These are phyloP conservation scores for Suhomyces kilbournensis DNA, from an alignment of 805 yeast genomes.

Conservation along the genomic window DNA sequence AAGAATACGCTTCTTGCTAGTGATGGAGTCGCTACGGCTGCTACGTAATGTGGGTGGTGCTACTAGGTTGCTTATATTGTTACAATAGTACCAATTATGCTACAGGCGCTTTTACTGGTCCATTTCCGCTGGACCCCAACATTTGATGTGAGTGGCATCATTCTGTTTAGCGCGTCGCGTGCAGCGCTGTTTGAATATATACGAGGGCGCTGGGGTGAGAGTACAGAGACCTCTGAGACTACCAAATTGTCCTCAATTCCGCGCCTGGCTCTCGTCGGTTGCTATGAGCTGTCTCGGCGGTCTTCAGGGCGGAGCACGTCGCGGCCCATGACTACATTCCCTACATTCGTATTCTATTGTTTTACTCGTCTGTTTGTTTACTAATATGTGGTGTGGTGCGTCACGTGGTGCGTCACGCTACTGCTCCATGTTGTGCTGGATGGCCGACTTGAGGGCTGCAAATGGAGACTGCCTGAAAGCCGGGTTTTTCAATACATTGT, in stretches of 20 bases:
- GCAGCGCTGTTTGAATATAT: background rate
- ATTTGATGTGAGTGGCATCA: background rate
- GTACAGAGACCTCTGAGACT: background rate
- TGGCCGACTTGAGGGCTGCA: constrained; percentile 59
- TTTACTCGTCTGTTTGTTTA: background rate
- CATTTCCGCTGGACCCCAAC: background rate
- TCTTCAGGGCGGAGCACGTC: background rate
- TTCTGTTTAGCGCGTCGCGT: background rate
- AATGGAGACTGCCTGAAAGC: constrained; percentile 61
- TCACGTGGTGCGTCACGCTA: background rate
- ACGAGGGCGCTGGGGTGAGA: background rate
- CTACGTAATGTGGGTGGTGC: background rate
- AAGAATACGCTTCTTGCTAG: background rate
- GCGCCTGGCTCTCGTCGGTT: background rate
- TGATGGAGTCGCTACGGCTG: background rate
- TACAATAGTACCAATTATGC: background rate
- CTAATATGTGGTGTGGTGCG: background rate
- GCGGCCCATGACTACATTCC: background rate
- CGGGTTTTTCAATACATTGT: constrained; percentile 51
- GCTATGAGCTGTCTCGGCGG: background rate
- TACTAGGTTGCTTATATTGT: background rate
- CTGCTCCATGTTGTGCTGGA: constrained; percentile 23
- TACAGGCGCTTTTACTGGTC: background rate
- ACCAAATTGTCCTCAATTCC: background rate
- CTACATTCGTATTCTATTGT: background rate